Conservation (phyloP, 148 eudicot genomes). For the Nepenthes gracilis region DNA sequence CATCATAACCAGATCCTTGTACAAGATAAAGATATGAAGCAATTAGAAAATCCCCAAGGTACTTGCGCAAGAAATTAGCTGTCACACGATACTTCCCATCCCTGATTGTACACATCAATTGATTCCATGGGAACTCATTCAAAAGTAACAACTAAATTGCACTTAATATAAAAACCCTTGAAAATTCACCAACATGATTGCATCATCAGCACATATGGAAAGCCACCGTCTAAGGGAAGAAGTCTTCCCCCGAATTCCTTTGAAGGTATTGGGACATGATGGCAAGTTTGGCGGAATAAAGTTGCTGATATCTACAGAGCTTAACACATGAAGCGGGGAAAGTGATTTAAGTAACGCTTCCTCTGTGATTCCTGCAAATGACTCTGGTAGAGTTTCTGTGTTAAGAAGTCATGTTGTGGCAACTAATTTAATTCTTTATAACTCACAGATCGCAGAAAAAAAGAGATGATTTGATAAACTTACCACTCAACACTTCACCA, state of each 20-base stretch:
- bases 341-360: constrained; percentile 45
- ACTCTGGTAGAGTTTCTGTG: constrained; percentile 32
- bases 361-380: constrained; percentile 54
- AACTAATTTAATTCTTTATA: neutral
- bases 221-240: constrained; percentile 91
- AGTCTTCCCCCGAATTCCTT: constrained; percentile 67
- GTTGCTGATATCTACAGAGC: constrained; percentile 32
- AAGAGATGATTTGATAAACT: constrained; percentile 15
- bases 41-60: constrained; percentile 83
- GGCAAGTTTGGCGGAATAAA: constrained; percentile 58
- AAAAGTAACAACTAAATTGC: neutral
- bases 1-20: constrained; percentile 75
- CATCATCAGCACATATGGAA: constrained; percentile 71
- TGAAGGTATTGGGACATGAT: constrained; percentile 59
- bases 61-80: constrained; percentile 67
- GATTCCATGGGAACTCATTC: neutral
- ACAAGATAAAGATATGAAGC: constrained; percentile 71
- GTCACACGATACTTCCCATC: constrained; percentile 59
- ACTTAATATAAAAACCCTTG: neutral
- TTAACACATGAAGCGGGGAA: constrained; percentile 30
- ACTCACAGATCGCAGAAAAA: neutral
- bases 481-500: constrained; percentile 53
- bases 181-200: constrained; percentile 38
- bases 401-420: neutral
- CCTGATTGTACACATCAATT: constrained; percentile 24